phyloP scores from a whole-genome alignment of 2,329 filamentous ascomycete species.

The Trichoderma harzianum region DNA sequence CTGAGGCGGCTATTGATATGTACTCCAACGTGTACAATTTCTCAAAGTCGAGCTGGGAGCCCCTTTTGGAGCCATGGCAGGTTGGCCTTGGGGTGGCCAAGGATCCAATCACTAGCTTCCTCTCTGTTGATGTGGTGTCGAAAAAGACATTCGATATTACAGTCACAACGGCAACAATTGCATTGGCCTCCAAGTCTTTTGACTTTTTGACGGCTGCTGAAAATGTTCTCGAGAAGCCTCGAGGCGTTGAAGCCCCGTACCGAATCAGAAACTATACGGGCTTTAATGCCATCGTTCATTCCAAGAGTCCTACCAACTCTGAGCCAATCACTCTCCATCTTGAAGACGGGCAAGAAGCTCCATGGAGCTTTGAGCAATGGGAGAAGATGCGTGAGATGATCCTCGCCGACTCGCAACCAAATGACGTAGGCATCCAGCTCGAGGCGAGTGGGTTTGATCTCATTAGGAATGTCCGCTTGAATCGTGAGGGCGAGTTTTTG shows the following conservation, averaged over 20 bases:
- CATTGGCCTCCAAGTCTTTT: constrained; percentile 86
- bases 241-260: constrained; percentile 88
- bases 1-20: constrained; percentile 85
- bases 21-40: constrained; percentile 99
- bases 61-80: constrained; percentile 92
- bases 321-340: constrained; percentile 73
- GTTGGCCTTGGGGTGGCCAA: constrained; percentile 86
- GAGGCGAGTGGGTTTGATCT: constrained; percentile 93
- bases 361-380: constrained; percentile 97
- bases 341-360: constrained; percentile 82
- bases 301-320: constrained; percentile 62
- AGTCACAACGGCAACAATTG: constrained; percentile 88
- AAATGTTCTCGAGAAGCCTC: constrained; percentile 88
- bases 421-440: constrained; percentile 75
- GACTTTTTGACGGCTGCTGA: constrained; percentile 81
- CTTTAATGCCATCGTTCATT: constrained; percentile 82
- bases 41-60: constrained; percentile 97
- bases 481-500: constrained; percentile 88
- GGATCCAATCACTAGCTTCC: constrained; percentile 67
- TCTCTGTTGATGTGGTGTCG: constrained; percentile 83
- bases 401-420: constrained; percentile 75
- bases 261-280: constrained; percentile 93
- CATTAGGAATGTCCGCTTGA: constrained; percentile 82
- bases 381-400: constrained; percentile 94
- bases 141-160: constrained; percentile 90